A percentile compares a stretch with the other conserved stretches of the same genome.
These are phyloP conservation scores for Cytospora piceae DNA, from an alignment of 2,329 filamentous ascomycete species.

Conservation along the genomic window DNA sequence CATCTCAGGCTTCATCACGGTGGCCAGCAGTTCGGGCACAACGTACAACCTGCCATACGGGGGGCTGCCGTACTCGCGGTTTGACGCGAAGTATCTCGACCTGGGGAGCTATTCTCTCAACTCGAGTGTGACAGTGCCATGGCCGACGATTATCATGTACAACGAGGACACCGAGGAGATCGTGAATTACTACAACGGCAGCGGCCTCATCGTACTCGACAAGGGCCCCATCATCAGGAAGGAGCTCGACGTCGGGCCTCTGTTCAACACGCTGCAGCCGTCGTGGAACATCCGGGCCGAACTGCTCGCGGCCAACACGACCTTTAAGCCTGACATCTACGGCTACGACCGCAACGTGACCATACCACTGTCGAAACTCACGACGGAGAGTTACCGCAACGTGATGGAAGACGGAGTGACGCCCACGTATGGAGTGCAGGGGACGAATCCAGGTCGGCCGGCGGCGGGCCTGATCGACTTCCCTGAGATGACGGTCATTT, in stretches of 20 bases:
- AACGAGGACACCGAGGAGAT: not conserved
- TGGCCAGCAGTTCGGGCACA: not conserved
- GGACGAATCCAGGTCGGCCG: not conserved
- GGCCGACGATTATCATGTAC: constrained; percentile 13
- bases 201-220: constrained; percentile 8
- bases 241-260: constrained; percentile 4
- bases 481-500: constrained; percentile 2
- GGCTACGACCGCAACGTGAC: constrained; percentile 2
- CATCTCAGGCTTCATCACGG: constrained; percentile 12
- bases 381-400: constrained; percentile 1
- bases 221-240: constrained; percentile 8
- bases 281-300: constrained; percentile 10
- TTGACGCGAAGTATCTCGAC: constrained; percentile 2
- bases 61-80: constrained; percentile 9
- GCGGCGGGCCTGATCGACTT: constrained; percentile 3
- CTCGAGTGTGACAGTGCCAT: constrained; percentile 1
- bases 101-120: constrained; percentile 8
- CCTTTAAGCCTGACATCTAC: not conserved
- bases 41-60: constrained; percentile 7
- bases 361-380: not conserved
- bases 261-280: constrained; percentile 8
- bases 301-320: constrained; percentile 11
- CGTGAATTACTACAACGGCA: constrained; percentile 9
- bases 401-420: constrained; percentile 10
- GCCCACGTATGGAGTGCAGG: constrained; percentile 10